These are phyloP conservation scores for Boletellus deceptivus DNA, from an alignment of 1,284 basidiomycete species.

Conservation along the genomic window DNA sequence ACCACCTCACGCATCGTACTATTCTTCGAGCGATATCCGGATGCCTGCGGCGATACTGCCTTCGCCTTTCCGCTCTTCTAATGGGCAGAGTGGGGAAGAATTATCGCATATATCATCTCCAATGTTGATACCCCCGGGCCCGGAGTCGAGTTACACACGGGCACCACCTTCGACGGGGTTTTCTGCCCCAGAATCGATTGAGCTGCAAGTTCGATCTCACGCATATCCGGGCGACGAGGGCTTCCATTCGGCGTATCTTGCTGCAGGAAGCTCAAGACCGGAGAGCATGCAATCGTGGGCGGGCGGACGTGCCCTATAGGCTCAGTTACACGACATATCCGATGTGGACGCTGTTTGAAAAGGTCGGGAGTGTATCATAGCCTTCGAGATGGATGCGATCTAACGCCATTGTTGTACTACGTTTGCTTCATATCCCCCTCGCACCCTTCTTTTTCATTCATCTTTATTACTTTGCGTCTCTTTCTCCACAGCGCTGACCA, in stretches of 20 bases:
- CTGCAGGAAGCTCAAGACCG: constrained; percentile 24
- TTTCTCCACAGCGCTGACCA: neutral
- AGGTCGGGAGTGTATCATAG: constrained; percentile 17
- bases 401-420: constrained; percentile 16
- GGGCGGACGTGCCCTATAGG: constrained; percentile 41
- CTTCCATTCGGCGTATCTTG: constrained; percentile 1
- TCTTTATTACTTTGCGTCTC: neutral
- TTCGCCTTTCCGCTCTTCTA: constrained; percentile 46
- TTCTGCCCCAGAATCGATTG: constrained; percentile 39
- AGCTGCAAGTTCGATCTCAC: constrained; percentile 48
- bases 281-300: constrained; percentile 41
- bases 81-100: constrained; percentile 37
- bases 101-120: constrained; percentile 7
- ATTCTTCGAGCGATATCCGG: constrained; percentile 67
- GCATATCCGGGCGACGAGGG: constrained; percentile 5
- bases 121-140: constrained; percentile 3
- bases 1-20: constrained; percentile 51
- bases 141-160: constrained; percentile 3
- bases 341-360: neutral
- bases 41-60: constrained; percentile 57
- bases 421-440: neutral
- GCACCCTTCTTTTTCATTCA: neutral
- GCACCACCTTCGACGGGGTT: constrained; percentile 1
- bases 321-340: neutral
- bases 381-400: neutral